Evolutionary conservation across 2,329 filamentous ascomycete genomes (phyloP), one percentile per base, ranked within the genome.

Genomic region (Xylariaceae sp.): DNA sequence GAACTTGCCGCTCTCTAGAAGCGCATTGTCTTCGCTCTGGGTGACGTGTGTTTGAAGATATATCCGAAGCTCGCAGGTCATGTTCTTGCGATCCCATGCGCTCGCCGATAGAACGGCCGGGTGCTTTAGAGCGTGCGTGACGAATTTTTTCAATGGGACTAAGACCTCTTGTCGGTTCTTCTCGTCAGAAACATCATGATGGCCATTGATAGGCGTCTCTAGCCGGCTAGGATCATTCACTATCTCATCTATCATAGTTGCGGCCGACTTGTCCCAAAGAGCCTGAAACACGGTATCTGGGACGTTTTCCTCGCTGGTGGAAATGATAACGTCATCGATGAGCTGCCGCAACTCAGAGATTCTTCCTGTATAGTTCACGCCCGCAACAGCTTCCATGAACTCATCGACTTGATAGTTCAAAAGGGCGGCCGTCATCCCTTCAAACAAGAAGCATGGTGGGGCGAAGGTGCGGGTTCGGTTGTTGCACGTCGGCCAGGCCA

Each of bases 351-450:
- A 40, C 6, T 21, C 38, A 3, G 20, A 6, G 2, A 42, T 1
- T 11, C 20, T 5, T 12, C 22, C 14, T 8, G 3, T 22, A 40
- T n/a, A 48, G 6, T 12, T n/a, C 8, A 27, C 19, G 1, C 46
- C 50, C 1, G 47, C 46, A 4, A 42, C 32, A 11, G 38, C 42
- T 34, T 55, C 49, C 46, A 55, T 53, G 35, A 45, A 54, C 34
- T 55, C 53, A 34, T 54, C 51, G 6, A 40, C 47, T 21, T 53
- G 49, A 16, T 38, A 55, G 21, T 44, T 48, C 2, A 52, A 38
- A 12, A 51, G 40, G 3, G 47, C 48, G 27, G 49, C 33, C 8
- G 42, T 22, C 53, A 54, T 52, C 45, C 50, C 45, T 29, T 55
- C 51, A 23, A 36, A 54, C 12, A 52, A 27, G 16, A 44, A 52